Evolutionary conservation across 1,284 basidiomycete species (phyloP).

Genomic region (Omphalotus olearius): DNA sequence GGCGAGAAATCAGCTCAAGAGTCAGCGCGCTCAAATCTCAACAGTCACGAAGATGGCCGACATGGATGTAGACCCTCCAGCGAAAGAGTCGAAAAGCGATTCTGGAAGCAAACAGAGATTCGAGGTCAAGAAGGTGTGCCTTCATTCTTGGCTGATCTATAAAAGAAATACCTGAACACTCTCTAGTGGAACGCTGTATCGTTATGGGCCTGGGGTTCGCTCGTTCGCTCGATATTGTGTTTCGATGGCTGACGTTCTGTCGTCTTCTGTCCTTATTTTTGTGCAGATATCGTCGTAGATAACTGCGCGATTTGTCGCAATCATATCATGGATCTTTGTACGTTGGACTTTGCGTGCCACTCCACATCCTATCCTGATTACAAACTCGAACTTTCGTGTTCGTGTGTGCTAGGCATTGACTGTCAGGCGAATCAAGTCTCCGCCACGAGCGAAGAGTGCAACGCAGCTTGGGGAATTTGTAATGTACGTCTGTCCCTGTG

Average conservation of each 20-base stretch:
- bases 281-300: constrained; percentile 87
- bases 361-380: neutral
- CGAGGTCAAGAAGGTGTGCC: constrained; percentile 89
- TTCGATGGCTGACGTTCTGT: constrained; percentile 1
- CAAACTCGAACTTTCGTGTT: neutral
- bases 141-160: constrained; percentile 2
- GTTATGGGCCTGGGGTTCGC: constrained; percentile 93
- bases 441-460: constrained; percentile 95
- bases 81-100: constrained; percentile 40
- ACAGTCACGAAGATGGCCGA: constrained; percentile 48
- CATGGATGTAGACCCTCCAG: constrained; percentile 76
- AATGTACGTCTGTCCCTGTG: constrained; percentile 61
- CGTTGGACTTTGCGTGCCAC: constrained; percentile 25
- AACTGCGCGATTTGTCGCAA: constrained; percentile 96
- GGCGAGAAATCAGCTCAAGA: too few relatives aligned
- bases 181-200: constrained; percentile 93
- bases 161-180: neutral
- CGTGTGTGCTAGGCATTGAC: constrained; percentile 77
- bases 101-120: constrained; percentile 77
- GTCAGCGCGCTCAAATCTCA: neutral
- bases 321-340: constrained; percentile 98
- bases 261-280: neutral
- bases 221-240: constrained; percentile 8
- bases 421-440: constrained; percentile 99
- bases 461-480: constrained; percentile 98